Conservation (phyloP, 371 early-diverging fungal species). For the Mucor irregularis region DNA sequence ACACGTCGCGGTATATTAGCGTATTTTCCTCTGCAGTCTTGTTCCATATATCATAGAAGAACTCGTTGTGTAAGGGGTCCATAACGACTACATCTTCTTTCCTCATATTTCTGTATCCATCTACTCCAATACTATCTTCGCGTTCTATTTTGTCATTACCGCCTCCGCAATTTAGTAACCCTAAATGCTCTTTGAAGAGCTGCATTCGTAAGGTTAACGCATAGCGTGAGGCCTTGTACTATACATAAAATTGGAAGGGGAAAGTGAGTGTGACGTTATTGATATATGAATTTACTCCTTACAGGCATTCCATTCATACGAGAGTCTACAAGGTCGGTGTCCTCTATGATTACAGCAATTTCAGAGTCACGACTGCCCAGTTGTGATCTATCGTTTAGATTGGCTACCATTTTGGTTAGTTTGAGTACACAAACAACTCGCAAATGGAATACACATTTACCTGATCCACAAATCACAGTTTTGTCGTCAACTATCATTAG, state of each 20-base stretch:
- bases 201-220: conserved; percentile 72
- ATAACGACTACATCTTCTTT: conserved; percentile 45
- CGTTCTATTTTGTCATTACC: not conserved
- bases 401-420: conserved; percentile 31
- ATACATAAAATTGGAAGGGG: not conserved
- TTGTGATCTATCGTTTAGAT: conserved; percentile 73
- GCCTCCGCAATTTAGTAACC: conserved; percentile 44
- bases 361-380: conserved; percentile 93
- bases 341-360: conserved; percentile 81
- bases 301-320: conserved; percentile 72
- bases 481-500: conserved; percentile 84
- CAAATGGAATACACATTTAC: no score
- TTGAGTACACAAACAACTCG: no score
- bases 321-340: conserved; percentile 65
- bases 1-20: conserved; percentile 69
- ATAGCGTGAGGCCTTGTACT: conserved; percentile 69
- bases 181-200: conserved; percentile 85
- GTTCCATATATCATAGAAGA: conserved; percentile 65
- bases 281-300: conserved; percentile 10
- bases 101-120: conserved; percentile 14
- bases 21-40: conserved; percentile 70
- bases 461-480: conserved; percentile 63
- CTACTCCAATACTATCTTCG: not conserved
- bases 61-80: conserved; percentile 74
- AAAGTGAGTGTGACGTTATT: not conserved